Evolutionary conservation across 2,329 filamentous ascomycete species (phyloP).

Genomic region (Metarhizium rileyi): DNA sequence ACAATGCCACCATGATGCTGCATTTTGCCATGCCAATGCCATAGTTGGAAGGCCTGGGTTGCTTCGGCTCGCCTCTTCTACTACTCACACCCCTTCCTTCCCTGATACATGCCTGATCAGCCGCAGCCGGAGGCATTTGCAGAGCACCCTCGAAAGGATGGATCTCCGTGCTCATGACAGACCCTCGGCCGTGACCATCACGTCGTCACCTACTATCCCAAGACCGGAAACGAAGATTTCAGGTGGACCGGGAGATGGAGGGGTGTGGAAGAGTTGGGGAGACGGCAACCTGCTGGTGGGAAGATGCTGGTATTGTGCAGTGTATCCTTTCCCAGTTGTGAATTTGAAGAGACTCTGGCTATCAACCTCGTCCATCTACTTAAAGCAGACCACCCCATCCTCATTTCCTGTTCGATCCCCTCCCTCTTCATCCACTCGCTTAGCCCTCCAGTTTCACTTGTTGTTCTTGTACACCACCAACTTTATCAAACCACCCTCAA

Average conservation of each 20-base stretch:
- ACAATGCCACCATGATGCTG: too few relatives aligned
- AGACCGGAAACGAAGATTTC: neutral
- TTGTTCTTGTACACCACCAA: constrained; percentile 13
- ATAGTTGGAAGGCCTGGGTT: too few relatives aligned
- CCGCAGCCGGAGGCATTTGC: too few relatives aligned
- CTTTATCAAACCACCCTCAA: constrained; percentile 3
- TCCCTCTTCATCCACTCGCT: constrained; percentile 21
- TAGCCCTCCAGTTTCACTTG: constrained; percentile 18
- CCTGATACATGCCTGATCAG: too few relatives aligned
- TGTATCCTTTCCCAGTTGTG: neutral
- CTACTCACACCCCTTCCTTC: too few relatives aligned
- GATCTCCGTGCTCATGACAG: too few relatives aligned
- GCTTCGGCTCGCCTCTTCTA: too few relatives aligned
- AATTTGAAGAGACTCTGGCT: neutral
- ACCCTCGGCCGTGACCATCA: too few relatives aligned
- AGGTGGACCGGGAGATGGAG: neutral
- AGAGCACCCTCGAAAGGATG: too few relatives aligned
- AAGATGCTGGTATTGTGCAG: neutral
- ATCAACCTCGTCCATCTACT: constrained; percentile 13
- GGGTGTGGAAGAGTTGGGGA: neutral
- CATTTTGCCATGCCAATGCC: too few relatives aligned
- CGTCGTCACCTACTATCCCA: neutral
- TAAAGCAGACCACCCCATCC: constrained; percentile 17
- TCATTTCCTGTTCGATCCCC: constrained; percentile 8
- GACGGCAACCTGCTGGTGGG: neutral